Percentiles rank a stretch among this genome's conserved stretches.
Conservation (phyloP, 2,329 filamentous ascomycete genomes). For the Colletotrichum tofieldiae region DNA sequence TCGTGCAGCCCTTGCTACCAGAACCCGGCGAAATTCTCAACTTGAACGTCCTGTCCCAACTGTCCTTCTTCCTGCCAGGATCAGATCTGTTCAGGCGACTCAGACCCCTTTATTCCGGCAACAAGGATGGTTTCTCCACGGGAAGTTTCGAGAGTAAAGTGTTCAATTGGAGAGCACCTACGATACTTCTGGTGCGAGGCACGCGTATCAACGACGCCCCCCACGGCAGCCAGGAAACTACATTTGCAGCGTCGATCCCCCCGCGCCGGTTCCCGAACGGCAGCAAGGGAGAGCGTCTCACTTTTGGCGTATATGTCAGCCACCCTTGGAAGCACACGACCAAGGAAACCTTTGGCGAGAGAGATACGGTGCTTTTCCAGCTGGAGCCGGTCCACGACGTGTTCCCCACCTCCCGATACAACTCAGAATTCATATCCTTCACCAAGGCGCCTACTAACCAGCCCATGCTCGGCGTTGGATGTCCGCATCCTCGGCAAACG, state of each 20-base stretch:
- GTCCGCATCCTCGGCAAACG: slow-evolving; percentile 65
- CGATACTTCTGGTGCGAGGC: slow-evolving; percentile 79
- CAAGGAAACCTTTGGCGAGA: slow-evolving; percentile 77
- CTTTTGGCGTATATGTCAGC: slow-evolving; percentile 78
- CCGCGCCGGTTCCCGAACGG: slow-evolving; percentile 72
- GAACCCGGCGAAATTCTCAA: slow-evolving; percentile 74
- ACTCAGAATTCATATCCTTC: slow-evolving; percentile 79
- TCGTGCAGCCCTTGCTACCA: slow-evolving; percentile 65
- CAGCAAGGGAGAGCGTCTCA: slow-evolving; percentile 66
- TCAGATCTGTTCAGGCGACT: slow-evolving; percentile 76
- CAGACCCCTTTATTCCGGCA: slow-evolving; percentile 79
- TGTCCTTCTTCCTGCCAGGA: slow-evolving; percentile 81
- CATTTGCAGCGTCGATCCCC: slow-evolving; percentile 75
- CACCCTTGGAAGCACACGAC: slow-evolving; percentile 80
- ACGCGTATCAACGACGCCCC: slow-evolving; percentile 67
- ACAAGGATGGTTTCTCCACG: slow-evolving; percentile 82
- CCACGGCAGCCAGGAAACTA: slow-evolving; percentile 66
- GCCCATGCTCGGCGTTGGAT: slow-evolving; percentile 77
- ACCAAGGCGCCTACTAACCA: slow-evolving; percentile 73
- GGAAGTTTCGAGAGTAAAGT: slow-evolving; percentile 82
- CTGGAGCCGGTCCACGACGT: slow-evolving; percentile 81
- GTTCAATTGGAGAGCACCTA: slow-evolving; percentile 84
- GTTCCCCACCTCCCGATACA: slow-evolving; percentile 75
- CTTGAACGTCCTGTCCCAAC: slow-evolving; percentile 75
- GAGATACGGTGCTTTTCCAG: slow-evolving; percentile 78